Evolutionary conservation across 371 early-diverging fungal genomes (phyloP), one percentile per base, ranked within the genome.

Genomic region (Rhizopus sp.): DNA sequence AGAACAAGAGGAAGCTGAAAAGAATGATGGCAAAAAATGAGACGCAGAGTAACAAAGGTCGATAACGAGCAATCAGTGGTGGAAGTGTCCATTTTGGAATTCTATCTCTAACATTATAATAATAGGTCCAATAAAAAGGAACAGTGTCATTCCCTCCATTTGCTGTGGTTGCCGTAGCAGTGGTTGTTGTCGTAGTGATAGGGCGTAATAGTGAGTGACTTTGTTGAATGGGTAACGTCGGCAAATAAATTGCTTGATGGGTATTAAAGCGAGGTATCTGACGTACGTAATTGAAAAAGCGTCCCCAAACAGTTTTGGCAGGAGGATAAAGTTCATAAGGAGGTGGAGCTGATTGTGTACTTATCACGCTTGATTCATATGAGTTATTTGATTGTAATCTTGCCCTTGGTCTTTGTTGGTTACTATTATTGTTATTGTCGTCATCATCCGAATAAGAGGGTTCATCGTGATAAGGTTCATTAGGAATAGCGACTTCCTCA

Each of bases 241-340:
- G 77, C 46, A 77, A 58, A 57, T 67, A 67, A 64, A 77, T 77
- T 3, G 77, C 69, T 50, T 73, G 73, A 55, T 73, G 77, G 3
- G 73, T 69, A 15, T 66, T 69, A 15, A 63, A 59, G 37, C 72
- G 64, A 17, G 79, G 79, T 44, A 78, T 73, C 49, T 72, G 57
- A 13, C 79, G 72, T 51, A 78, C 41, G 70, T 73, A 75, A 55
- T 78, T 78, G 52, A 54, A 71, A n/a, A 64, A 54, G 40, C 79
- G 68, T 8, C 79, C 75, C 39, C 64, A 47, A 9, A 69, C 41
- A 12, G 73, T 69, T 35, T 66, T 75, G 33, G 79, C 79, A 35
- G 73, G 79, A 30, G 79, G 75, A 57, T 78, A 78, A 15, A 75
- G 41, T 47, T 78, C 75, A 42, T 78, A 78, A 17, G 79, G 75